phyloP scores from a whole-genome alignment of 2,329 filamentous ascomycete genomes.

The Herpomyces periplanetae region DNA sequence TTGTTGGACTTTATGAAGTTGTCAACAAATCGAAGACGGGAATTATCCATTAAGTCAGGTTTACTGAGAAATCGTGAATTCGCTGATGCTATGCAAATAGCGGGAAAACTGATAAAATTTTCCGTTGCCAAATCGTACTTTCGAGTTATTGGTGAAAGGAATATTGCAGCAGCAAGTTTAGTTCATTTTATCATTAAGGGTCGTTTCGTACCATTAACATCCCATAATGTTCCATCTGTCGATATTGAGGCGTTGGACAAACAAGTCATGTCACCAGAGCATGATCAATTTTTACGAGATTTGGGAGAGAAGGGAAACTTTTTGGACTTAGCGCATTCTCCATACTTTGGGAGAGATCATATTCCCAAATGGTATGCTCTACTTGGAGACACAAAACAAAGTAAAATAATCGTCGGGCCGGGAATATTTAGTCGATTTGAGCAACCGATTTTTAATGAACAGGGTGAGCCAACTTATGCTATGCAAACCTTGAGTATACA shows the following conservation, averaged over 20 bases:
- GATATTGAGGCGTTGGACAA: conserved; percentile 37
- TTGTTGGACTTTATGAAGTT: conserved; percentile 66
- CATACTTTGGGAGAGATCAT: conserved; percentile 58
- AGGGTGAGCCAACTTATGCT: conserved; percentile 57
- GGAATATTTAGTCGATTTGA: conserved; percentile 85
- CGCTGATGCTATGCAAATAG: conserved; percentile 28
- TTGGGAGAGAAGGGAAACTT: conserved; percentile 21
- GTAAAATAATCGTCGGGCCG: conserved; percentile 78
- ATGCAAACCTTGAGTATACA: conserved; percentile 90
- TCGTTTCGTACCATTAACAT: conserved; percentile 60
- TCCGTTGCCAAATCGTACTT: conserved; percentile 77
- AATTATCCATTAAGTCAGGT: conserved; percentile 23
- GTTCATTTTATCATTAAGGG: conserved; percentile 85
- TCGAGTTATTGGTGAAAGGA: conserved; percentile 81
- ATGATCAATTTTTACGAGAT: conserved; percentile 11
- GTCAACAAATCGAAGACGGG: conserved; percentile 29
- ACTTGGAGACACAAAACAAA: conserved; percentile 66
- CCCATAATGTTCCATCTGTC: conserved; percentile 27
- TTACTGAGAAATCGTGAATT: conserved; percentile 42
- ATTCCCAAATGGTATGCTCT: conserved; percentile 78
- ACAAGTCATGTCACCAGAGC: conserved; percentile 19
- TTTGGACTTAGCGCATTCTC: conserved; percentile 55
- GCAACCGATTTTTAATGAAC: conserved; percentile 38
- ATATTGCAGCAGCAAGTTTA: conserved; percentile 60
- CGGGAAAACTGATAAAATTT: conserved; percentile 43